These are phyloP conservation scores for Yamadazyma songkhlaensis DNA, from an alignment of 1,139 yeast genomes.

Conservation along the genomic window DNA sequence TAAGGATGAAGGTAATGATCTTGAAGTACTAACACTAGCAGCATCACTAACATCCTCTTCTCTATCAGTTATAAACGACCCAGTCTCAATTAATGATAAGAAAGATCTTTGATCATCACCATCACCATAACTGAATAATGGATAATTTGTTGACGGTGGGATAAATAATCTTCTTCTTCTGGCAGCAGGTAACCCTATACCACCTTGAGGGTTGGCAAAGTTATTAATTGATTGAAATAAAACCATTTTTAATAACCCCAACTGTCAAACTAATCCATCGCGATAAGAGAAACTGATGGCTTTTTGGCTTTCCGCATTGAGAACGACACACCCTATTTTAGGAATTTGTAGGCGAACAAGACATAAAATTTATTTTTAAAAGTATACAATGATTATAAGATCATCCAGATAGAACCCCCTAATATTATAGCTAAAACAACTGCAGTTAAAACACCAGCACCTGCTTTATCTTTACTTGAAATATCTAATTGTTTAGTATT, in stretches of 20 bases:
- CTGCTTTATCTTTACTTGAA: slow-evolving; percentile 42
- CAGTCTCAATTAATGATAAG: slow-evolving; percentile 40
- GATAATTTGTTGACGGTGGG: slow-evolving; percentile 72
- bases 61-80: slow-evolving; percentile 41
- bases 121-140: slow-evolving; percentile 60
- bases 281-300: neutral
- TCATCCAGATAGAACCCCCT: slow-evolving; percentile 47
- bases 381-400: slow-evolving; percentile 20
- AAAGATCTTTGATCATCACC: slow-evolving; percentile 68
- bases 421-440: slow-evolving; percentile 34
- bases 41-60: slow-evolving; percentile 44
- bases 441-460: slow-evolving; percentile 48
- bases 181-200: slow-evolving; percentile 33
- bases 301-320: neutral
- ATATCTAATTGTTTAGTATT: slow-evolving; percentile 31
- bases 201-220: slow-evolving; percentile 41
- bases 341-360: no score
- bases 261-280: no score
- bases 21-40: slow-evolving; percentile 51
- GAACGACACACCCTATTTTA: neutral
- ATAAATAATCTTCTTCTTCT: slow-evolving; percentile 49
- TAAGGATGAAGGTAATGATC: slow-evolving; percentile 66
- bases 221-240: slow-evolving; percentile 40
- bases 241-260: slow-evolving; percentile 27
- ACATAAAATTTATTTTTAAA: neutral